These are phyloP conservation scores for Beauveria brongniartii DNA, from an alignment of 2,329 filamentous ascomycete species.

Conservation along the genomic window DNA sequence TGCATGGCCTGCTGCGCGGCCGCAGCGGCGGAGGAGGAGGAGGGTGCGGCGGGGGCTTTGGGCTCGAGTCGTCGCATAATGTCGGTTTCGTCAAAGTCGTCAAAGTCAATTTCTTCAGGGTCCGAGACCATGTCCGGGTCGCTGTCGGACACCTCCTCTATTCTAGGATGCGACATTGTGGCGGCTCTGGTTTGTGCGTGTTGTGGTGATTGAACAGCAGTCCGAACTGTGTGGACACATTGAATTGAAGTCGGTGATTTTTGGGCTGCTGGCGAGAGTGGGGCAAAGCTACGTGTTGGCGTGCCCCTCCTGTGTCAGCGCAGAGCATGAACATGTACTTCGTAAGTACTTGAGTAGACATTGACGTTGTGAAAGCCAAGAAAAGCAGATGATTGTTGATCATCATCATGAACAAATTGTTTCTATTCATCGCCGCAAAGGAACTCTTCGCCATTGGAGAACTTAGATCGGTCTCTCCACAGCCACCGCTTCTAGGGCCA, in stretches of 20 bases:
- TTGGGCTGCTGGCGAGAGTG: constrained; percentile 2
- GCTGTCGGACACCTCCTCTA: constrained; percentile 88
- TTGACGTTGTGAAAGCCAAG: too few species aligned
- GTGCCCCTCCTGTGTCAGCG: background rate
- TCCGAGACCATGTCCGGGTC: constrained; percentile 62
- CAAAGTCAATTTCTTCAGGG: constrained; percentile 78
- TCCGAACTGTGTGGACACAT: background rate
- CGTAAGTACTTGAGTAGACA: too few species aligned
- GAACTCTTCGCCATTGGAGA: too few species aligned
- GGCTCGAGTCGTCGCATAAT: constrained; percentile 41
- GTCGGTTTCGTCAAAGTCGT: constrained; percentile 51
- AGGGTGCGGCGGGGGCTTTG: constrained; percentile 21
- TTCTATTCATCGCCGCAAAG: too few species aligned
- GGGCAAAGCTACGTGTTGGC: background rate
- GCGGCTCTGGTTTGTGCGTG: background rate
- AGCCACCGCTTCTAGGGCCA: too few species aligned
- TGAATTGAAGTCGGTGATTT: constrained; percentile 9
- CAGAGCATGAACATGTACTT: background rate
- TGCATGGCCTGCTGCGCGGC: constrained; percentile 21
- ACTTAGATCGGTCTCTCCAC: too few species aligned
- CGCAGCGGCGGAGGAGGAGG: constrained; percentile 18
- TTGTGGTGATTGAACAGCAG: background rate
- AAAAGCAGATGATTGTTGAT: too few species aligned
- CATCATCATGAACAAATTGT: too few species aligned
- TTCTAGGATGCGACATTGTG: constrained; percentile 73